Percentiles rank a stretch among this genome's conserved stretches.
Conservation (phyloP, 192 early-diverging fungal species). For the Coemansia sp. region DNA sequence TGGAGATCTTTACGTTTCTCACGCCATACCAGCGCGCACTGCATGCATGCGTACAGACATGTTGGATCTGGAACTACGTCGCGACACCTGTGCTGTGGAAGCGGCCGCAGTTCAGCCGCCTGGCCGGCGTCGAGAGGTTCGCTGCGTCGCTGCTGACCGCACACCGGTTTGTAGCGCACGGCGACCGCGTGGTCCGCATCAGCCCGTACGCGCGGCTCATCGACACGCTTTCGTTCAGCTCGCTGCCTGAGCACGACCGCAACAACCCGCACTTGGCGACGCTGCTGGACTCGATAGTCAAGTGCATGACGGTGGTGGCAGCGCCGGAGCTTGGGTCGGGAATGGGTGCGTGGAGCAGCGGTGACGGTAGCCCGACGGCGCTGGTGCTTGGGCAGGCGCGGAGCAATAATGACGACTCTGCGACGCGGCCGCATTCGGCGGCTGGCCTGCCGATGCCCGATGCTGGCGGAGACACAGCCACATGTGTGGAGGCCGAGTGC, state of each 20-base stretch:
- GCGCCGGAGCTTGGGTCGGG: not conserved
- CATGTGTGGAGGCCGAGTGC: too few species aligned
- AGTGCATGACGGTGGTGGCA: constrained; percentile 22
- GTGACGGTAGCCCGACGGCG: not conserved
- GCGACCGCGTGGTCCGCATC: not conserved
- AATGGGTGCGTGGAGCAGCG: not conserved
- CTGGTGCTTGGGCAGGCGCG: constrained; percentile 26
- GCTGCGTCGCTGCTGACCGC: constrained; percentile 23
- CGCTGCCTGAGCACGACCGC: constrained; percentile 38
- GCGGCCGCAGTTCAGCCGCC: constrained; percentile 42
- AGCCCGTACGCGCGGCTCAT: constrained; percentile 32
- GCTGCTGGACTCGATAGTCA: constrained; percentile 37
- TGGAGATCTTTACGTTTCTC: constrained; percentile 26
- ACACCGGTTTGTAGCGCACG: not conserved
- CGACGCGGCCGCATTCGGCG: constrained; percentile 21
- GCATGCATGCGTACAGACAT: constrained; percentile 42
- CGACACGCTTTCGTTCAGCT: constrained; percentile 40
- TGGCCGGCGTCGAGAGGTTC: constrained; percentile 38
- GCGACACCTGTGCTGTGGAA: constrained; percentile 54
- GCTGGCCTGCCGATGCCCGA: constrained; percentile 31
- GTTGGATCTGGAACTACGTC: constrained; percentile 50
- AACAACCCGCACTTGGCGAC: constrained; percentile 43
- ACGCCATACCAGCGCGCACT: constrained; percentile 30
- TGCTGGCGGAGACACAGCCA: too few species aligned
- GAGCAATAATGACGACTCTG: constrained; percentile 19